Evolutionary conservation across 768 basidiomycete species (phyloP).

Genomic region (Tulasnella sp.): DNA sequence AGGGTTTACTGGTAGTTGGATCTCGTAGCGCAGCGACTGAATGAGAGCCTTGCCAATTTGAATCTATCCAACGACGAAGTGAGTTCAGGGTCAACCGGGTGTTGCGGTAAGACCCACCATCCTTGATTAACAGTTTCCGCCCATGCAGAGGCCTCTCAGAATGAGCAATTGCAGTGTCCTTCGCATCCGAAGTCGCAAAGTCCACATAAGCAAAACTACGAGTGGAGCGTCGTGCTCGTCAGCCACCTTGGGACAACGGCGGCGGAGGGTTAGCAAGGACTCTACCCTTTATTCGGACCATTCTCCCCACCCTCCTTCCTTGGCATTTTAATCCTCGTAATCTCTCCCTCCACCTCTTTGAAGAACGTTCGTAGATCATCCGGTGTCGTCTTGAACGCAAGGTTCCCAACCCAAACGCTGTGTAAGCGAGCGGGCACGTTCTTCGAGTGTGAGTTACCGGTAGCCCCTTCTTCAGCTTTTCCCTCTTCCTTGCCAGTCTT

Average conservation of each 20-base stretch:
- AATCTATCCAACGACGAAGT: background rate
- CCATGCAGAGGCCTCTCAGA: slow-evolving; percentile 81
- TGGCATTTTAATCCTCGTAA: slow-evolving; percentile 81
- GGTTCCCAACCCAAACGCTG: slow-evolving; percentile 93
- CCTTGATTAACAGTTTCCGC: slow-evolving; percentile 85
- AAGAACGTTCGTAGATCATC: slow-evolving; percentile 67
- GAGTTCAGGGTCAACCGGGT: background rate
- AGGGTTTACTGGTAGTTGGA: slow-evolving; percentile 33
- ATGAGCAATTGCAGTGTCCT: slow-evolving; percentile 62
- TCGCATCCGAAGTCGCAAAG: slow-evolving; percentile 70
- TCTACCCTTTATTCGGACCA: slow-evolving; percentile 23
- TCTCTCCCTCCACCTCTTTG: slow-evolving; percentile 52
- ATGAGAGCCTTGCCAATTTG: slow-evolving; percentile 22
- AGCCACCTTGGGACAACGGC: slow-evolving; percentile 23
- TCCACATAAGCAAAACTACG: slow-evolving; percentile 93
- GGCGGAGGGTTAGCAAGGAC: slow-evolving; percentile 24
- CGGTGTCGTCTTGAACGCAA: slow-evolving; percentile 80
- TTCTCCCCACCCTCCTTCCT: slow-evolving; percentile 47
- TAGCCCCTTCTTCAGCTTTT: too few relatives aligned
- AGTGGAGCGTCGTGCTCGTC: background rate
- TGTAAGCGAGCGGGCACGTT: slow-evolving; percentile 43
- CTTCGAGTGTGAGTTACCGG: background rate
- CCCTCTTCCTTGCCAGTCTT: slow-evolving; percentile 30
- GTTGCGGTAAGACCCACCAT: slow-evolving; percentile 46
- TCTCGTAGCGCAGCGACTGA: slow-evolving; percentile 21